Evolutionary conservation across 805 yeast genomes (phyloP).

Genomic region (Yarrowia yakushimensis): DNA sequence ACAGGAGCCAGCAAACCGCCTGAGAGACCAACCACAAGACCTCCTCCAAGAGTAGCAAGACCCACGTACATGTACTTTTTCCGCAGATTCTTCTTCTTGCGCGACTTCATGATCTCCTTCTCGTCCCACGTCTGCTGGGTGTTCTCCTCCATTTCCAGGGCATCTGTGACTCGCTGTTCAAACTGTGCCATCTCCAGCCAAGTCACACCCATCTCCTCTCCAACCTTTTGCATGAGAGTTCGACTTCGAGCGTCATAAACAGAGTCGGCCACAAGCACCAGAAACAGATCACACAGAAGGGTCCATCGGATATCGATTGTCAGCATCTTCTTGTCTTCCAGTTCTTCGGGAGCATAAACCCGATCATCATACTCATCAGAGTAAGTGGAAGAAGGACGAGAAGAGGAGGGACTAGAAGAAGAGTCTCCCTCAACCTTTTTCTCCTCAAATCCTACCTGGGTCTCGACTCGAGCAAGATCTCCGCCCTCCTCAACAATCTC

Average conservation of each 20-base stretch:
- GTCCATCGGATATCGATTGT: constrained; percentile 90
- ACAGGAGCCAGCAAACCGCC: constrained; percentile 97
- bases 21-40: constrained; percentile 86
- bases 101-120: constrained; percentile 58
- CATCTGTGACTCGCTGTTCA: constrained; percentile 85
- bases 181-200: constrained; percentile 78
- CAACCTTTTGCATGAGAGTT: constrained; percentile 67
- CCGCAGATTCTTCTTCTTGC: constrained; percentile 60
- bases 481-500: constrained; percentile 15
- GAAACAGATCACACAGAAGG: constrained; percentile 81
- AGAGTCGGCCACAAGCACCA: constrained; percentile 75
- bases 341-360: constrained; percentile 31
- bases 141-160: constrained; percentile 81
- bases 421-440: background rate
- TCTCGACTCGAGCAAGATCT: background rate
- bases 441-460: background rate
- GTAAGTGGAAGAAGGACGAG: background rate
- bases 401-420: background rate
- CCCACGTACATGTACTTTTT: constrained; percentile 84
- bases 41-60: constrained; percentile 93
- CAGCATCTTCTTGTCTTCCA: constrained; percentile 36
- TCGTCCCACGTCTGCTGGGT: constrained; percentile 78
- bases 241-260: constrained; percentile 88
- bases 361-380: constrained; percentile 19
- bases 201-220: constrained; percentile 54